Base-by-base conservation (phyloP, 2,329 filamentous ascomycete genomes). In the Fusarium goolgardi region DNA sequence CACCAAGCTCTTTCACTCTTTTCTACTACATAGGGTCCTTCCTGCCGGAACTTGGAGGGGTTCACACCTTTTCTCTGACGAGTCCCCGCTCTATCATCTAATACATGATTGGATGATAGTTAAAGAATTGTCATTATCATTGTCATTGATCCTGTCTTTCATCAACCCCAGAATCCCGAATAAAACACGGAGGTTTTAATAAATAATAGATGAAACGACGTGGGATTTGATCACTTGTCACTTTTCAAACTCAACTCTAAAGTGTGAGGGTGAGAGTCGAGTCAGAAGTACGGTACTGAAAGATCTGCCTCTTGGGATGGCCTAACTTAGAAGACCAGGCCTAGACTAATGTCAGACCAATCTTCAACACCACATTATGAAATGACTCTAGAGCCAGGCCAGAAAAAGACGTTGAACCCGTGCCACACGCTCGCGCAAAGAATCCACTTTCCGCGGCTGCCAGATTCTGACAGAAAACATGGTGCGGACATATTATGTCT, bases 371-470 rank as follows among this genome's bases (percentile, higher is more conserved):
- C 41, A 61, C 43, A 23, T n/a, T 35, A 25, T n/a, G 13, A 31
- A 45, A 27, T 49, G 18, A 40, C 35, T 55, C 53, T 31, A 23
- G 47, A 44, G 50, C 39, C 43, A 59, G 43, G 56, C 51, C 52
- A 39, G 47, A 54, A 65, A 63, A 69, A 69, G 62, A 64, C 63
- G 67, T 70, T 70, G 67, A 67, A 68, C 35, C 67, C 44, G 67
- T 58, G 59, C 59, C 67, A 58, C 59, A 66, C 27, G 49, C 59
- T 64, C 49, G 58, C 58, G 34, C 52, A 27, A n/a, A 27, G 47
- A 69, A 53, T 39, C 67, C 66, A 70, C 67, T 64, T 51, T 35
- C 55, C 66, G 54, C 59, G 51, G 60, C 60, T 63, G 34, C 49
- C 52, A 59, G 53, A 59, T 45, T 47, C 44, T 32, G 54, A 55